Percentiles rank a stretch among this genome's conserved stretches.
phyloP scores from a whole-genome alignment of 2,329 filamentous ascomycete genomes.

The Xylaria sp. region DNA sequence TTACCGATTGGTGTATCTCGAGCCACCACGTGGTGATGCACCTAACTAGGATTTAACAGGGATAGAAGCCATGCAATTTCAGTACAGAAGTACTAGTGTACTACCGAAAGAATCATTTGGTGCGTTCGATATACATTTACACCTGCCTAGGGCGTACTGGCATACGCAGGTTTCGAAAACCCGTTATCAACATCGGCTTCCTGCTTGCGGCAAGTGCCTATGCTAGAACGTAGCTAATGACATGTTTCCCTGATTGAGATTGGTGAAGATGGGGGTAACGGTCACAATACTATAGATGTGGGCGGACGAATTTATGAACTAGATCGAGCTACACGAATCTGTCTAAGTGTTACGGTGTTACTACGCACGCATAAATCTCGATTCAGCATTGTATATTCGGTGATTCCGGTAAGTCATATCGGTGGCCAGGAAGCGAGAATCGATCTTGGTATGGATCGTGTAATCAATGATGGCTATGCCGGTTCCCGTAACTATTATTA shows the following conservation, averaged over 20 bases:
- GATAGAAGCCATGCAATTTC: background rate
- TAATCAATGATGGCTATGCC: background rate
- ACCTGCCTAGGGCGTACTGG: background rate
- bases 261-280: background rate
- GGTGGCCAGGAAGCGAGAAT: background rate
- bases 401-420: background rate
- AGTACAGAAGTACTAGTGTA: background rate
- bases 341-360: background rate
- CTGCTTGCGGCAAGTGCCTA: slow-evolving; percentile 11
- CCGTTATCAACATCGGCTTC: slow-evolving; percentile 14
- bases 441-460: background rate
- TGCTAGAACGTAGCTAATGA: background rate
- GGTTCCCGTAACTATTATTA: background rate
- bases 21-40: slow-evolving; percentile 3
- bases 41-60: background rate
- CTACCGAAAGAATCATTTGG: background rate
- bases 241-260: slow-evolving; percentile 1
- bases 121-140: background rate
- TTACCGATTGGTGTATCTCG: background rate
- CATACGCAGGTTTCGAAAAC: slow-evolving; percentile 14
- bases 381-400: slow-evolving; percentile 9
- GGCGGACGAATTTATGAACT: no score
- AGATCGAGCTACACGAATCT: background rate
- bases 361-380: background rate
- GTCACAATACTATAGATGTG: background rate